A percentile compares a stretch with the other conserved stretches of the same genome.
phyloP scores from a whole-genome alignment of 805 yeast genomes.

The Gaillardinia entomophila region DNA sequence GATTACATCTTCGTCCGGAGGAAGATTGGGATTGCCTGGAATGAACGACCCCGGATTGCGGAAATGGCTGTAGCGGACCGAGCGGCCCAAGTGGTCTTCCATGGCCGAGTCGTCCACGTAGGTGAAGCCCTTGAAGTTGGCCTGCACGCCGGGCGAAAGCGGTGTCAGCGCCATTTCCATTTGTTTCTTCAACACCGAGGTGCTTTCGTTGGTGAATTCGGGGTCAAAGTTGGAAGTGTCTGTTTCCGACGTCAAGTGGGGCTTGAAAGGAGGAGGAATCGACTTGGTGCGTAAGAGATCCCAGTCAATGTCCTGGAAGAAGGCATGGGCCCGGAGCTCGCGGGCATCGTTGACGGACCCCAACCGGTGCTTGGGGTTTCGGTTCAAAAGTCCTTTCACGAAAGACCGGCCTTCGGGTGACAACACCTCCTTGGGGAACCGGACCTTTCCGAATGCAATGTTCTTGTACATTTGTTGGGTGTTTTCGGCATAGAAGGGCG shows the following conservation, averaged over 20 bases:
- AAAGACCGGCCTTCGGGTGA: slow-evolving; percentile 91
- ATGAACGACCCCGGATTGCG: slow-evolving; percentile 63
- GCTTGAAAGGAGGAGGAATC: slow-evolving; percentile 95
- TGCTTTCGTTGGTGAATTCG: slow-evolving; percentile 89
- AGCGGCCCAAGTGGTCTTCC: slow-evolving; percentile 69
- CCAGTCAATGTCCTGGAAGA: slow-evolving; percentile 92
- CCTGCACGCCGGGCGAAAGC: slow-evolving; percentile 90
- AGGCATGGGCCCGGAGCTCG: slow-evolving; percentile 87
- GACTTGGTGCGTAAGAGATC: slow-evolving; percentile 66
- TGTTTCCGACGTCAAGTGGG: slow-evolving; percentile 83
- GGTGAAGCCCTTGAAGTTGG: slow-evolving; percentile 94
- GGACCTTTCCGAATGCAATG: slow-evolving; percentile 96
- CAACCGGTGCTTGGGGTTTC: slow-evolving; percentile 92
- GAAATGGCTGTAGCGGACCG: slow-evolving; percentile 30
- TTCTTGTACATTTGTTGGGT: slow-evolving; percentile 99
- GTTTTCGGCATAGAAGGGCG: slow-evolving; percentile 96
- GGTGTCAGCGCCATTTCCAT: slow-evolving; percentile 70
- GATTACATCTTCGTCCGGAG: slow-evolving; percentile 80
- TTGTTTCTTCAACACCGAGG: slow-evolving; percentile 70
- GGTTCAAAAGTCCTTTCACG: slow-evolving; percentile 89
- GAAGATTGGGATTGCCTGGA: slow-evolving; percentile 73
- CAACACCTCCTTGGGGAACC: slow-evolving; percentile 93
- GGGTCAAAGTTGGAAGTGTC: slow-evolving; percentile 98
- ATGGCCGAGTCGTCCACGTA: slow-evolving; percentile 91
- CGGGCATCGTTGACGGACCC: slow-evolving; percentile 91